Percentiles rank a stretch among this genome's conserved stretches.
phyloP scores from a whole-genome alignment of 192 early-diverging fungal genomes.

The Podila clonocystis region DNA sequence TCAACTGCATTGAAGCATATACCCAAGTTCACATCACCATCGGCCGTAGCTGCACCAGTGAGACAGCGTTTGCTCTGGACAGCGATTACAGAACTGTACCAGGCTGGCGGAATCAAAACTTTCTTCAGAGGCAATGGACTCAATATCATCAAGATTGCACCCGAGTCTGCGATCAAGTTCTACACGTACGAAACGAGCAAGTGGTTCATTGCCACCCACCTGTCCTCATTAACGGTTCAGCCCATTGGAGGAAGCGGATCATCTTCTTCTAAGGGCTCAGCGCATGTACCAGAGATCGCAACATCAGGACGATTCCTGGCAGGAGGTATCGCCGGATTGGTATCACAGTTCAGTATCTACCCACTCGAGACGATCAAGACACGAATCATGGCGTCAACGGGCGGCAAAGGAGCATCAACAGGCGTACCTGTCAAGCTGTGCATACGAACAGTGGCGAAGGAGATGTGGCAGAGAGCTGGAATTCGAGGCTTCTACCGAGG shows the following conservation, averaged over 20 bases:
- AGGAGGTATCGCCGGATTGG: slow-evolving; percentile 77
- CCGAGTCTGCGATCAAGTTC: slow-evolving; percentile 82
- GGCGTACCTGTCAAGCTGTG: slow-evolving; percentile 15
- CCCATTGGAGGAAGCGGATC: neutral
- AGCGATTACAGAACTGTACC: slow-evolving; percentile 67
- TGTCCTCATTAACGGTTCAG: slow-evolving; percentile 32
- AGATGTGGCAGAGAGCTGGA: slow-evolving; percentile 72
- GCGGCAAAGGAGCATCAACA: slow-evolving; percentile 2
- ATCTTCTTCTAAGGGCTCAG: neutral
- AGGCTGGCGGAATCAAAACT: slow-evolving; percentile 69
- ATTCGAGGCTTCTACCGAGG: slow-evolving; percentile 73
- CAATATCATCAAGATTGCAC: slow-evolving; percentile 81
- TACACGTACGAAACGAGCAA: slow-evolving; percentile 73
- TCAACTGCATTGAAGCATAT: slow-evolving; percentile 44
- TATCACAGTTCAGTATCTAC: slow-evolving; percentile 79
- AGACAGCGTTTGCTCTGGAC: slow-evolving; percentile 50
- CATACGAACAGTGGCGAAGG: slow-evolving; percentile 60
- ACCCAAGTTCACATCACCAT: slow-evolving; percentile 46
- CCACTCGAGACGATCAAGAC: slow-evolving; percentile 83
- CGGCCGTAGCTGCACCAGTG: slow-evolving; percentile 32
- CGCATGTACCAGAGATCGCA: slow-evolving; percentile 51
- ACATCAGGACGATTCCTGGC: slow-evolving; percentile 71
- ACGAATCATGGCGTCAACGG: slow-evolving; percentile 73
- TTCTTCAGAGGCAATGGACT: slow-evolving; percentile 84
- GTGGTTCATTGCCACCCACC: slow-evolving; percentile 38